Base-by-base conservation (phyloP, 352 stramenopile genomes). In the Pythium diclinum region DNA sequence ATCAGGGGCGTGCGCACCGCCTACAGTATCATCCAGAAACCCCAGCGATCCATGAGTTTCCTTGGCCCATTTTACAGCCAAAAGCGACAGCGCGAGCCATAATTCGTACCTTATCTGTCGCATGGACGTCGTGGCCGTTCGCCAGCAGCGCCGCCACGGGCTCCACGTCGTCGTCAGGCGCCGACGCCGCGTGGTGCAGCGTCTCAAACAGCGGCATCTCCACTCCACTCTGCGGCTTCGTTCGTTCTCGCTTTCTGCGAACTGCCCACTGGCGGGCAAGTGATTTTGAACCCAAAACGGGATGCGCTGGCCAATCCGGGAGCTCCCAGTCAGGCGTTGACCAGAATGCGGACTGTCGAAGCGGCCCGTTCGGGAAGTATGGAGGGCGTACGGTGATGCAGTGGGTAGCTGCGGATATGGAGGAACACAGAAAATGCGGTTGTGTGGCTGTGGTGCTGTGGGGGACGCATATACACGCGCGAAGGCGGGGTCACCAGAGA, bases 1-100 rank as follows among this genome's bases (percentile, higher is more conserved):
- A 62, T 53, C 9, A 67, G 61, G 30, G 54, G 61, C 42, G 61
- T 67, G 42, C 61, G 52, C 23, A 53, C 46, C n/a, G 13, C 23
- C 46, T 53, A 53, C 46, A n/a, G 10, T 14, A 17, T 16, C n/a
- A 28, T 28, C 25, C 25, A 28, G 25, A 28, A 28, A 3, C 25
- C 25, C 25, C 25, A 28, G 2, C 25, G 25, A 28, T 3, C 25
- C 25, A 28, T 28, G 25, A 28, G 25, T 28, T 2, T 28, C 25
- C 25, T 42, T 42, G 13, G 36, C 56, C 38, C 59, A 56, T 10
- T 51, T 51, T 51, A 28, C 7, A 28, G 6, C 17, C 44, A 28
- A 21, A 14, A 28, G 21, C 10, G n/a, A n/a, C n/a, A n/a, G n/a
- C n/a, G n/a, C n/a, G 23, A 1, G 17, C 44, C 3, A 3, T 19